phyloP scores from a whole-genome alignment of 2,329 filamentous ascomycete species.

The Blastomyces gilchristii region DNA sequence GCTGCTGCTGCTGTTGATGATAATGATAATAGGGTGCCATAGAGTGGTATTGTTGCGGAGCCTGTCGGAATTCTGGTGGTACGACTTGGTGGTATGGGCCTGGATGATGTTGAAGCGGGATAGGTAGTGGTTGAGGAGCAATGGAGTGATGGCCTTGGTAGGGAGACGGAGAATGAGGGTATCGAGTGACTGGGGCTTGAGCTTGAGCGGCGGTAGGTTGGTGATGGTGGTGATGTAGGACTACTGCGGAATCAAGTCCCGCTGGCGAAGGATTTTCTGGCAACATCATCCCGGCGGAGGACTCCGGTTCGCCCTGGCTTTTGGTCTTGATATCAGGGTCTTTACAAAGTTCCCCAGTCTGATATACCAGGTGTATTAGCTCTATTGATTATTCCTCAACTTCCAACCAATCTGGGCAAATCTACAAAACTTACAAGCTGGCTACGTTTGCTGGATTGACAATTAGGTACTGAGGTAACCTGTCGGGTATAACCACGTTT shows the following conservation, averaged over 20 bases:
- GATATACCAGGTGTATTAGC: background rate
- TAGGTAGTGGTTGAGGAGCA: background rate
- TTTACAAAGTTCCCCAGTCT: background rate
- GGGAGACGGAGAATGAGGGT: background rate
- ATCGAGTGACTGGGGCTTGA: background rate
- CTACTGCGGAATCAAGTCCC: background rate
- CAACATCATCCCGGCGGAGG: background rate
- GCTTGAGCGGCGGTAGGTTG: background rate
- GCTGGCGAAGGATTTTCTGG: background rate
- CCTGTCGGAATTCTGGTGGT: background rate
- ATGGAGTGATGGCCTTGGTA: background rate
- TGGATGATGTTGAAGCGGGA: background rate
- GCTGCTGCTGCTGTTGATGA: background rate
- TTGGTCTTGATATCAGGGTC: background rate
- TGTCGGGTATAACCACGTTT: slow-evolving; percentile 3
- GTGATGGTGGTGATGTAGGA: background rate
- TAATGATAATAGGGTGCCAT: background rate
- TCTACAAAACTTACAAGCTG: background rate
- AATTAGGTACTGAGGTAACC: background rate
- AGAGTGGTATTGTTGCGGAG: background rate
- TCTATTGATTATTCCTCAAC: background rate
- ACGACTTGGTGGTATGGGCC: background rate
- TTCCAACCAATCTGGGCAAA: background rate
- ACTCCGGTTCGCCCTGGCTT: background rate
- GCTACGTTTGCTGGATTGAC: background rate